Base-by-base conservation (phyloP, 805 yeast genomes). In the Yamadazyma tumulicola region DNA sequence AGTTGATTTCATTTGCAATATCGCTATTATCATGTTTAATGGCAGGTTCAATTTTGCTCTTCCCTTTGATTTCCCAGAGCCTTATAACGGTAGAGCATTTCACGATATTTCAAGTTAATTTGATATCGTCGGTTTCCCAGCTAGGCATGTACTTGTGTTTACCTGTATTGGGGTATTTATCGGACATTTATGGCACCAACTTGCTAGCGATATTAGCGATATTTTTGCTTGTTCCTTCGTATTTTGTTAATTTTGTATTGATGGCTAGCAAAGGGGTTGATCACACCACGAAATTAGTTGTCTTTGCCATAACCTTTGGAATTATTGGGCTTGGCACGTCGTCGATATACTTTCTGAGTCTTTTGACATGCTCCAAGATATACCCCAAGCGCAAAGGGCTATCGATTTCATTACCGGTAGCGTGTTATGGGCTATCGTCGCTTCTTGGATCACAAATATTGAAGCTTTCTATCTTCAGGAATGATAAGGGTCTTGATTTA, bases 141-240 rank as follows among this genome's bases (percentile, higher is more conserved):
- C 55, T 84, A 39, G 97, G 97, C 2, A 77, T 85, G 77, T 93
- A 91, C 54, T 55, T 87, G 34, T 79, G 91, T 7, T 75, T 91
- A 5, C 97, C 97, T 0, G 51, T 81, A 0, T 57, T 88, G 27
- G 97, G 97, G 0, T 76, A 83, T 43, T 59, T 85, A 32, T 88
- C 93, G 2, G 96, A 88, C 53, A 67, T 79, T n/a, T 85, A 82
- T 51, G 95, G 96, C 0, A 88, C 95, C 1, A 83, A 83, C 8
- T 52, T 82, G 11, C 55, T 88, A 27, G 79, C 89, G 4, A 46
- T 80, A 18, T 47, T 85, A 13, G 74, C 89, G 4, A 59, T 80
- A 27, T 38, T 75, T 33, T 62, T 81, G 18, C 82, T 82, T 47
- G 66, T 77, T 5, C 88, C 93, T 0, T 81, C 87, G 13, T 88